Base-by-base conservation (phyloP, 2,329 filamentous ascomycete species). In the Cladosporium sp. region DNA sequence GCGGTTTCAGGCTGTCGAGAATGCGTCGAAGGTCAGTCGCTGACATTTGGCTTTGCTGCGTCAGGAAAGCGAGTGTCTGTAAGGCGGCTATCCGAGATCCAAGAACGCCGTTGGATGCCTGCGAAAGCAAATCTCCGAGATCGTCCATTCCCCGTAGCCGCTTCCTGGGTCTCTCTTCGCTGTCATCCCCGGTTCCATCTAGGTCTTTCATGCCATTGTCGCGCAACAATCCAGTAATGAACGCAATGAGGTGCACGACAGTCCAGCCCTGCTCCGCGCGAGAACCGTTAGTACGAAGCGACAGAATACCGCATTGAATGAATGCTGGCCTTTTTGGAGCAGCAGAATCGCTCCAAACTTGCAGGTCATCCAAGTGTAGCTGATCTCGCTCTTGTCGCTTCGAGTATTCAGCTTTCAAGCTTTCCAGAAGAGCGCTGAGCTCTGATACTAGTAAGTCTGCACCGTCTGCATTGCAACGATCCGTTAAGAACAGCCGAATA, bases 311-410 rank as follows among this genome's bases (percentile, higher is more conserved):
- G 14, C 4, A 43, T 35, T 50, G 35, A 16, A 50, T 35, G 4
- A 11, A 19, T 22, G 40, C 48, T 22, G 40, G 14, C 2, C 7
- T 32, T 11, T 50, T 8, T 7, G 11, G 32, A 18, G 32, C 18
- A 43, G 40, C 41, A 13, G 22, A n/a, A 14, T 50, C 48, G 28
- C 38, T 9, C 60, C 63, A 76, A 66, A 59, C 74, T 59, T 43
- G 77, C 64, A 96, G 66, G 61, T 96, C 87, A 55, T 88, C 83
- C n/a, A 95, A 71, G 58, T 89, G 86, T 9, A 97, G 75, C 35
- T 85, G 81, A 44, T 87, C 84, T 54, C 82, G 82, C 44, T 87
- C 83, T 34, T 82, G 76, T 55, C 89, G 80, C 58, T 77, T 84
- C 3, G 81, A 77, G 68, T 97, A 97, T 62, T 96, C 92, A 8